These are phyloP conservation scores for Metschnikowia drakensbergensis DNA, from an alignment of 805 yeast species.

Conservation along the genomic window DNA sequence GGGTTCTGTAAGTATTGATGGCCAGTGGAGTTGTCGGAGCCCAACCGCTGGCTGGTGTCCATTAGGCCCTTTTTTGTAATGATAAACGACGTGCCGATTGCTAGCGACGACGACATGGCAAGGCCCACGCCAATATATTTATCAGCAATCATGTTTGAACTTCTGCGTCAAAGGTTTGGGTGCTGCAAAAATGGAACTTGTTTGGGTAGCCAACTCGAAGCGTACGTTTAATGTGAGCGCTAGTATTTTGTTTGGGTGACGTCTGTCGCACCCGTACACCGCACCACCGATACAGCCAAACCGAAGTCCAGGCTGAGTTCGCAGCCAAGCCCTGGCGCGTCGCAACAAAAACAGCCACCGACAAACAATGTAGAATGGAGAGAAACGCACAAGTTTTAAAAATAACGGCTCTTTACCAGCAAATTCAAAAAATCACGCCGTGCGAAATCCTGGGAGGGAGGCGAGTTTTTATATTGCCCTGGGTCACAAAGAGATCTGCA, in stretches of 20 bases:
- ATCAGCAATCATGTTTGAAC: conserved; percentile 53
- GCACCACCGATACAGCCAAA: neutral
- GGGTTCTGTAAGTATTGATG: conserved; percentile 77
- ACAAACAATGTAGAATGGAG: neutral
- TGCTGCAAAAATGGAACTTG: neutral
- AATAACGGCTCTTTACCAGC: neutral
- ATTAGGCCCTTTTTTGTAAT: conserved; percentile 83
- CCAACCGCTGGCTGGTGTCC: conserved; percentile 57
- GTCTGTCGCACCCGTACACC: conserved; percentile 3
- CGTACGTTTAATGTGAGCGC: neutral
- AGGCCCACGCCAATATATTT: conserved; percentile 85
- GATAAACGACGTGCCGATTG: conserved; percentile 87
- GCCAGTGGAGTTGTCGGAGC: conserved; percentile 53
- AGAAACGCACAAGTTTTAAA: neutral
- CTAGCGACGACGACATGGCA: conserved; percentile 82
- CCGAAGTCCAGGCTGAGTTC: neutral
- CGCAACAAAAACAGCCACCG: neutral
- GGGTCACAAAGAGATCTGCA: neutral
- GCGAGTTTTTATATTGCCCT: neutral
- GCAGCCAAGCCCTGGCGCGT: neutral
- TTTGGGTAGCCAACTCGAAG: neutral
- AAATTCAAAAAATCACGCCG: neutral
- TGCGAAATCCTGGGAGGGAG: neutral
- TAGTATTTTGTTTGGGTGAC: neutral
- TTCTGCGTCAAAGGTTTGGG: neutral